A percentile compares a stretch with the other conserved stretches of the same genome.
These are phyloP conservation scores for Daldinia eschscholtzii DNA, from an alignment of 2,329 filamentous ascomycete species.

Conservation along the genomic window DNA sequence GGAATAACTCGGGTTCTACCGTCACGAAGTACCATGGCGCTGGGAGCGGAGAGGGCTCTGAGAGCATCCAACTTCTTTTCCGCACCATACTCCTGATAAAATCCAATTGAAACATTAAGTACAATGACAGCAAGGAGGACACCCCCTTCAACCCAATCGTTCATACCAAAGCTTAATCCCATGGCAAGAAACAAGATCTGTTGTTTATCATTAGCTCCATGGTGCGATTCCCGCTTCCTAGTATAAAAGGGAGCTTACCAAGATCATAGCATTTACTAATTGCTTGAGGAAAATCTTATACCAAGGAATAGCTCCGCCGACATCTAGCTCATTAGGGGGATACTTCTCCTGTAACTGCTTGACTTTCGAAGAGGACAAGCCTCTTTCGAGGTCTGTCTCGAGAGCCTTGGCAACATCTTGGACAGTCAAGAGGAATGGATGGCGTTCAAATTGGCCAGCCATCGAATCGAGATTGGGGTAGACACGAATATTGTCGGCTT, in stretches of 20 bases:
- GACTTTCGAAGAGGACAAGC: slow-evolving; percentile 72
- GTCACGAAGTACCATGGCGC: slow-evolving; percentile 71
- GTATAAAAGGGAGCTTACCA: slow-evolving; percentile 61
- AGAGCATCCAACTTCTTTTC: slow-evolving; percentile 77
- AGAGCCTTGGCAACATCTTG: slow-evolving; percentile 73
- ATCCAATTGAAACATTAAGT: slow-evolving; percentile 77
- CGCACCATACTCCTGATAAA: slow-evolving; percentile 73
- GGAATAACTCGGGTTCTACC: slow-evolving; percentile 69
- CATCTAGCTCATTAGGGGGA: slow-evolving; percentile 77
- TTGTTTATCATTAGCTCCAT: slow-evolving; percentile 58
- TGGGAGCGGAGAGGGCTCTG: slow-evolving; percentile 71
- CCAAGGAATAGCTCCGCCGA: slow-evolving; percentile 75
- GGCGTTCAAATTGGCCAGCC: slow-evolving; percentile 63
- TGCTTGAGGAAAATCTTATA: slow-evolving; percentile 80
- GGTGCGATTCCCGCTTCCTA: background rate
- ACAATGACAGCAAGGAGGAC: slow-evolving; percentile 76
- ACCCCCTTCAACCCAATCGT: slow-evolving; percentile 75
- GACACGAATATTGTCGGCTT: slow-evolving; percentile 27
- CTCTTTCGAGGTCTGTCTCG: slow-evolving; percentile 74
- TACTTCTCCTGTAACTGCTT: slow-evolving; percentile 69
- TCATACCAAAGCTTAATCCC: slow-evolving; percentile 75
- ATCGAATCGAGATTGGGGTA: slow-evolving; percentile 50
- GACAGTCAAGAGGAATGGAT: slow-evolving; percentile 72
- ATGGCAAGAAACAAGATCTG: slow-evolving; percentile 84
- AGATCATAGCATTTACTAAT: slow-evolving; percentile 81